Conservation (phyloP, 257 asterid genomes). For the Solanum raphanifolium region DNA sequence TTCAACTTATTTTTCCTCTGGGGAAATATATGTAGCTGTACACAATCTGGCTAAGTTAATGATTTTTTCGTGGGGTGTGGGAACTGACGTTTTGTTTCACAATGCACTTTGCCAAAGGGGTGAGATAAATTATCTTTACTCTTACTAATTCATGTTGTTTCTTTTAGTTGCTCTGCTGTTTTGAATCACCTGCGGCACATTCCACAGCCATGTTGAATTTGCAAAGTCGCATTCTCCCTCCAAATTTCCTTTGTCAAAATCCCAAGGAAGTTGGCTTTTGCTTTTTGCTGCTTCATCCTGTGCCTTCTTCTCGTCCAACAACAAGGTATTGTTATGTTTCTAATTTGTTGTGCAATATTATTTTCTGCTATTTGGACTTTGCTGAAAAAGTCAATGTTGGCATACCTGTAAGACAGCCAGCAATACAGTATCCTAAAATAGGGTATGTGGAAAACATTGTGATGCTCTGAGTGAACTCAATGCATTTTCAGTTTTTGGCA, state of each 20-base stretch:
- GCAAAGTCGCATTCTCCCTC: conserved; percentile 35
- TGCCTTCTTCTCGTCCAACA: conserved; percentile 48
- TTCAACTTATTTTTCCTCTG: not conserved
- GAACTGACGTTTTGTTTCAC: not conserved
- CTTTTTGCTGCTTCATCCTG: conserved; percentile 45
- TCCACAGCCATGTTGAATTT: conserved; percentile 38
- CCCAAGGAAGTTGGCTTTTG: conserved; percentile 50
- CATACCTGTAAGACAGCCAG: not conserved
- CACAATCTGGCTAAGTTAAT: not conserved
- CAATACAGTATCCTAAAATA: not conserved
- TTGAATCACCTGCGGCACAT: conserved; percentile 31
- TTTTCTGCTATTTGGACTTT: not conserved
- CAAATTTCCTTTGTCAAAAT: conserved; percentile 25
- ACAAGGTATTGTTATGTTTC: conserved; percentile 24
- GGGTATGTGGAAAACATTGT: not conserved
- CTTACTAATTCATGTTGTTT: not conserved
- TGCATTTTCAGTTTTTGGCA: not conserved
- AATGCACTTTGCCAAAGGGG: not conserved
- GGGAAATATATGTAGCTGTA: not conserved
- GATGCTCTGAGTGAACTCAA: not conserved
- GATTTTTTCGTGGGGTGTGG: not conserved
- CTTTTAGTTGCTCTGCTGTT: conserved; percentile 28
- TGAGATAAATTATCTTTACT: not conserved
- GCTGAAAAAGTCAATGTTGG: not conserved
- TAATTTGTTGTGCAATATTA: not conserved